A percentile compares a stretch with the other conserved stretches of the same genome.
These are phyloP conservation scores for Lactarius psammicola DNA, from an alignment of 768 basidiomycete species.

Conservation along the genomic window DNA sequence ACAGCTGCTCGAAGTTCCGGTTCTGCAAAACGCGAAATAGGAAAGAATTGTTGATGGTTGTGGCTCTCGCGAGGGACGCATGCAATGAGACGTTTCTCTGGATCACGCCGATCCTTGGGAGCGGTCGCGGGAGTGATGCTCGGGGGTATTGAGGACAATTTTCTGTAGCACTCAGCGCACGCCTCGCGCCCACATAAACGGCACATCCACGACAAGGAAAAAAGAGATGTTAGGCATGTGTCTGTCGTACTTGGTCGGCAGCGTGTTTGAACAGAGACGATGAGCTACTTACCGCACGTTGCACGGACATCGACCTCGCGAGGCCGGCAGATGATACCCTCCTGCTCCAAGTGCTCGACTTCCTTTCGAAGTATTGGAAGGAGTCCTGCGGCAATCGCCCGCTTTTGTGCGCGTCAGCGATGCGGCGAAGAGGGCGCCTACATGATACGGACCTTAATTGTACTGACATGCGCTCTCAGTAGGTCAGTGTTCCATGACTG, in stretches of 20 bases:
- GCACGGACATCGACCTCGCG: constrained; percentile 79
- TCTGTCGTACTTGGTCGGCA: constrained; percentile 47
- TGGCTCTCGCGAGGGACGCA: constrained; percentile 51
- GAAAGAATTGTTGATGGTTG: constrained; percentile 17
- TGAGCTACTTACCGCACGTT: constrained; percentile 63
- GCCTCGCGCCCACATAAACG: constrained; percentile 84
- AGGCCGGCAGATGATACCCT: constrained; percentile 63
- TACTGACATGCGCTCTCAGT: constrained; percentile 52
- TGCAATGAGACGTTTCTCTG: constrained; percentile 57
- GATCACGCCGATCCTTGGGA: constrained; percentile 31
- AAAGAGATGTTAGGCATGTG: constrained; percentile 90
- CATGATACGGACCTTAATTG: constrained; percentile 47
- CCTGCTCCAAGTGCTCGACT: constrained; percentile 51
- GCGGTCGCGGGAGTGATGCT: constrained; percentile 40
- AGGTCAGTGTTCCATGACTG: constrained; percentile 16
- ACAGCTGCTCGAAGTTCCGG: constrained; percentile 23
- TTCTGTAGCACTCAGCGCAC: constrained; percentile 76
- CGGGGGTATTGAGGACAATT: constrained; percentile 53
- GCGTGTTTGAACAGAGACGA: constrained; percentile 15
- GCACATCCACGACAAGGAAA: constrained; percentile 88
- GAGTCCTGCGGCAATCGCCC: constrained; percentile 63
- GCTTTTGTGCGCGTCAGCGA: constrained; percentile 39
- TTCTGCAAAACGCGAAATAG: constrained; percentile 24
- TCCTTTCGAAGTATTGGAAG: constrained; percentile 67
- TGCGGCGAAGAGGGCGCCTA: constrained; percentile 16